phyloP scores from a whole-genome alignment of 495 filamentous ascomycete species.

The Xylaria bambusicola region DNA sequence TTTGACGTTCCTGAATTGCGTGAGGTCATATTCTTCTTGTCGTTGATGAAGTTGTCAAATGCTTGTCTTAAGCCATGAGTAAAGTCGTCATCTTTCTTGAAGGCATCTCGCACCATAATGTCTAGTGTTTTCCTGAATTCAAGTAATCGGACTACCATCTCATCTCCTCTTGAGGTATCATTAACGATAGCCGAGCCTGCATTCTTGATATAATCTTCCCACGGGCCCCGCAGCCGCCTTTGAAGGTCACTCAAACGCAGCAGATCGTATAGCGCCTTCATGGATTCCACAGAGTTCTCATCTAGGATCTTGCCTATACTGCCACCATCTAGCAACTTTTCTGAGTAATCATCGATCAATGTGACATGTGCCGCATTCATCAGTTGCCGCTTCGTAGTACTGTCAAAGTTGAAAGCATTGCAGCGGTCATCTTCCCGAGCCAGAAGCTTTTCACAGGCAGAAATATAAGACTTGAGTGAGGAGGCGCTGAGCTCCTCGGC shows the following conservation, averaged over 20 bases:
- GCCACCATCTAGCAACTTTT: constrained; percentile 59
- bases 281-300: constrained; percentile 61
- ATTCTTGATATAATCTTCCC: constrained; percentile 73
- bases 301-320: constrained; percentile 70
- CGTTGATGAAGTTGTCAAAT: constrained; percentile 90
- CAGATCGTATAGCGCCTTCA: constrained; percentile 76
- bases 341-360: constrained; percentile 63
- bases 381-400: constrained; percentile 75
- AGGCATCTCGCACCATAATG: constrained; percentile 68
- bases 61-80: constrained; percentile 76
- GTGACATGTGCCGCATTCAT: constrained; percentile 67
- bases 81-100: constrained; percentile 71
- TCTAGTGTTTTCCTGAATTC: constrained; percentile 82
- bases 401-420: constrained; percentile 75
- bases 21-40: constrained; percentile 64
- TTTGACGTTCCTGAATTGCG: constrained; percentile 85
- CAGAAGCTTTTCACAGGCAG: constrained; percentile 65
- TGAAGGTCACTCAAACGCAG: constrained; percentile 67
- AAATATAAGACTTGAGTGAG: constrained; percentile 70
- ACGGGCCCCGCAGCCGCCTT: constrained; percentile 65
- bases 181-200: constrained; percentile 79
- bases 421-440: constrained; percentile 70
- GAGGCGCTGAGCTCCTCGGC: constrained; percentile 59
- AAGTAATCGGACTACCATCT: constrained; percentile 86
- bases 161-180: constrained; percentile 71